Base-by-base conservation (phyloP, 257 asterid species). In the Haberlea rhodopensis region DNA sequence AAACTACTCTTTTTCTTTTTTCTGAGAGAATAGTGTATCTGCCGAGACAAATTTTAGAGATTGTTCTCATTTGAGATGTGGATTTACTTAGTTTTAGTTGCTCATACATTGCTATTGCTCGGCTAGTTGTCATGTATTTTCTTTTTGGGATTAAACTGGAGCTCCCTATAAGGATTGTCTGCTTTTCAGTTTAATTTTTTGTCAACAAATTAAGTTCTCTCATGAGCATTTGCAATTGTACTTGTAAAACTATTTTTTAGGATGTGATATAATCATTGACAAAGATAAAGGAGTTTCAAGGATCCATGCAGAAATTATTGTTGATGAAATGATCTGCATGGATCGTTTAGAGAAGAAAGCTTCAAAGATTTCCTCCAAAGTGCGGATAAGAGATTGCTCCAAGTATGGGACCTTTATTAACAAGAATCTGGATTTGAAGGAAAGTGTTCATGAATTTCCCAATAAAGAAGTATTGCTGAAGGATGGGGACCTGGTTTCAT, bases 281-380 rank as follows among this genome's bases (percentile, higher is more conserved):
- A 92, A 82, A 72, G 99, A 94, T 72, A 94, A 87, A 81, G 95
- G 95, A 21, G 96, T 94, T 67, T 94, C 99, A 27, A 87, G 97
- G 87, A 75, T 90, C 74, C 99, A 94, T 73, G 94, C 99, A 5
- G 99, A 94, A 82, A 84, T 90, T 73, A 62, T 84, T 71, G 76
- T 94, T 23, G 94, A 87, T 76, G 95, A 84, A 78, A 94, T 94
- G 97, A 71, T 73, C 66, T 81, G 80, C 75, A 70, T 84, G 72
- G 87, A 87, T 72, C 70, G 62, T 49, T 63, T 68, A 48, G 58
- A 59, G 64, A 81, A 73, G 69, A 78, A 77, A 66, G 66, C 78
- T 49, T 76, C 79, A 53, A 58, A 66, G 53, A 61, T 53, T 54
- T 65, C 83, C 62, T 85, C 87, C 56, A 74, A 80, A 76, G 94